phyloP scores from a whole-genome alignment of 345 rosid species.

The Brassica napus region DNA sequence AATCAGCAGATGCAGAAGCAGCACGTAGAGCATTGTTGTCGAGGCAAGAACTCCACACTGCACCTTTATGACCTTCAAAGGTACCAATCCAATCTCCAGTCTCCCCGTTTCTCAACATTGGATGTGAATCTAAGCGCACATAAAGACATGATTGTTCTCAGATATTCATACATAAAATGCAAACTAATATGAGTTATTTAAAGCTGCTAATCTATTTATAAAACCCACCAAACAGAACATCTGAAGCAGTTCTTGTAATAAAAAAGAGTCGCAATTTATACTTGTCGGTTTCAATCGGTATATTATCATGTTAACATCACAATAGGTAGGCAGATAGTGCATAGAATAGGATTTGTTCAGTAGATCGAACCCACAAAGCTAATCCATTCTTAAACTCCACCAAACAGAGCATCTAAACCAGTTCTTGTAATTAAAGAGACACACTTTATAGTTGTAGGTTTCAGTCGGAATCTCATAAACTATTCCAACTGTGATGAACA shows the following conservation, averaged over 20 bases:
- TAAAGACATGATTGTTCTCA: background rate
- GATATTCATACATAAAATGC: background rate
- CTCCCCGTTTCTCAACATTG: conserved; percentile 98
- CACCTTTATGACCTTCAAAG: conserved; percentile 99
- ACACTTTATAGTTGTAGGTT: background rate
- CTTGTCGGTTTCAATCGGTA: no score
- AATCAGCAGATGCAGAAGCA: conserved; percentile 98
- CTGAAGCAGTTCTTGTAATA: no score
- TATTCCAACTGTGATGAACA: background rate
- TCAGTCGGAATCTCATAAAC: background rate
- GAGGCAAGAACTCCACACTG: conserved; percentile 95
- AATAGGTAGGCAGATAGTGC: background rate
- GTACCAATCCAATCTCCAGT: conserved; percentile 99
- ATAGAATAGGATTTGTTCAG: background rate
- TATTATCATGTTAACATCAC: background rate
- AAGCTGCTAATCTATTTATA: background rate
- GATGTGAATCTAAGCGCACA: conserved; percentile 68
- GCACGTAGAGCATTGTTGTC: conserved; percentile 88
- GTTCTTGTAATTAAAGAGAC: conserved; percentile 5
- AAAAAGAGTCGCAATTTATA: no score
- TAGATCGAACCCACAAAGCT: background rate
- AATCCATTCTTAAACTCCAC: background rate
- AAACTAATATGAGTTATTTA: background rate
- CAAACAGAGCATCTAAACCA: background rate
- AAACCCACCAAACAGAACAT: no score